These are phyloP conservation scores for Trypanosoma vivax DNA, from an alignment of 208 protist genomes.

Conservation along the genomic window DNA sequence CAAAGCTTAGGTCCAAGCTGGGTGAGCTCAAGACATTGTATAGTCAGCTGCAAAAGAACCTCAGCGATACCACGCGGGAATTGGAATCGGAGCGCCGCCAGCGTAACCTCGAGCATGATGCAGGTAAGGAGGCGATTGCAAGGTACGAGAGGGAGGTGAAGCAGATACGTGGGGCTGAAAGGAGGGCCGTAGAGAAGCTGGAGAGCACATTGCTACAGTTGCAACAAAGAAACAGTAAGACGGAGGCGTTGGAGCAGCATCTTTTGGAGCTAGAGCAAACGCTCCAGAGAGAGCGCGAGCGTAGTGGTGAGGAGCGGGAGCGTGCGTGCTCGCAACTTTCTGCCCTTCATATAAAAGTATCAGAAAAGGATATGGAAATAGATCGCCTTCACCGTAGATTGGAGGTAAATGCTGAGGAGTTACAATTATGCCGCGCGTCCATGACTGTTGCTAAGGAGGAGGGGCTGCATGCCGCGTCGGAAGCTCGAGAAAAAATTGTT, in stretches of 20 bases:
- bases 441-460: constrained; percentile 10
- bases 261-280: background rate
- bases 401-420: constrained; percentile 4
- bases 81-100: background rate
- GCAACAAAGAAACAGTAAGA: background rate
- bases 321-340: constrained; percentile 3
- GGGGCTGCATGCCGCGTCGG: constrained; percentile 14
- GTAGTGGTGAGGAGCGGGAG: constrained; percentile 7
- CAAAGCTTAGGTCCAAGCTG: constrained; percentile 1
- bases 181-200: constrained; percentile 8
- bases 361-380: constrained; percentile 20
- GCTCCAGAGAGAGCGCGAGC: constrained; percentile 12
- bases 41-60: constrained; percentile 4
- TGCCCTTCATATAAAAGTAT: constrained; percentile 4
- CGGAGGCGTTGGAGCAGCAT: background rate
- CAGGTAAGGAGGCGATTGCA: constrained; percentile 5
- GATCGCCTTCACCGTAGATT: constrained; percentile 14
- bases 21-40: constrained; percentile 1
- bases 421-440: constrained; percentile 10
- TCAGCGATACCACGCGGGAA: background rate
- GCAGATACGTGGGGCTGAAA: background rate
- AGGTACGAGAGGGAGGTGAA: constrained; percentile 19
- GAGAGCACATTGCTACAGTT: constrained; percentile 5
- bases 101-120: constrained; percentile 7
- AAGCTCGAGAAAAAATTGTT: constrained; percentile 37